Evolutionary conservation across 2,329 filamentous ascomycete genomes (phyloP).

Genomic region (Ophiostoma montium): DNA sequence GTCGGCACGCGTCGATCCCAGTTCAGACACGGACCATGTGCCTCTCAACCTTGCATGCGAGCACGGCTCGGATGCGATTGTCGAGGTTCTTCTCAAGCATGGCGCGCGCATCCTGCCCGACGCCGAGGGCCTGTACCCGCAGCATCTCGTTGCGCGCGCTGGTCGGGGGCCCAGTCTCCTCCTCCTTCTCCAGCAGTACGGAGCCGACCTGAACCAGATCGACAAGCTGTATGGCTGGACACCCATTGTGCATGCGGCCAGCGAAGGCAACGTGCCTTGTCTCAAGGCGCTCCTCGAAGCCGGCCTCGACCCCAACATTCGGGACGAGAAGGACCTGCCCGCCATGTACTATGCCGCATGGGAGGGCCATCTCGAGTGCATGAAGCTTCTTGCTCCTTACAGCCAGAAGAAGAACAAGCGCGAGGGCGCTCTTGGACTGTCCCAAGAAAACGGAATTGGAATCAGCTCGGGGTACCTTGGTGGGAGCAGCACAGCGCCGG

Average conservation of each 20-base stretch:
- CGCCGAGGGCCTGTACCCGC: conserved; percentile 91
- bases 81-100: conserved; percentile 69
- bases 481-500: conserved; percentile 33
- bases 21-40: conserved; percentile 79
- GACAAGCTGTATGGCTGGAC: conserved; percentile 98
- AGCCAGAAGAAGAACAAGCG: conserved; percentile 25
- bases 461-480: background rate
- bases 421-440: conserved; percentile 27
- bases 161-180: conserved; percentile 70
- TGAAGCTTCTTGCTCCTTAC: conserved; percentile 64
- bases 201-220: conserved; percentile 78
- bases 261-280: conserved; percentile 86
- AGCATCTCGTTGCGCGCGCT: conserved; percentile 86
- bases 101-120: conserved; percentile 78
- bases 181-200: conserved; percentile 67
- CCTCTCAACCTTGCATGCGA: conserved; percentile 92
- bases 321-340: conserved; percentile 84
- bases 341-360: conserved; percentile 98
- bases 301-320: conserved; percentile 61
- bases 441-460: background rate
- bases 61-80: conserved; percentile 73
- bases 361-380: conserved; percentile 92
- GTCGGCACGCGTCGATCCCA: conserved; percentile 74
- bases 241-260: conserved; percentile 87
- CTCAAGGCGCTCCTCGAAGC: conserved; percentile 67